Base-by-base conservation (phyloP, 164 flowering plant genomes). In the Dillenia suffruticosa region DNA sequence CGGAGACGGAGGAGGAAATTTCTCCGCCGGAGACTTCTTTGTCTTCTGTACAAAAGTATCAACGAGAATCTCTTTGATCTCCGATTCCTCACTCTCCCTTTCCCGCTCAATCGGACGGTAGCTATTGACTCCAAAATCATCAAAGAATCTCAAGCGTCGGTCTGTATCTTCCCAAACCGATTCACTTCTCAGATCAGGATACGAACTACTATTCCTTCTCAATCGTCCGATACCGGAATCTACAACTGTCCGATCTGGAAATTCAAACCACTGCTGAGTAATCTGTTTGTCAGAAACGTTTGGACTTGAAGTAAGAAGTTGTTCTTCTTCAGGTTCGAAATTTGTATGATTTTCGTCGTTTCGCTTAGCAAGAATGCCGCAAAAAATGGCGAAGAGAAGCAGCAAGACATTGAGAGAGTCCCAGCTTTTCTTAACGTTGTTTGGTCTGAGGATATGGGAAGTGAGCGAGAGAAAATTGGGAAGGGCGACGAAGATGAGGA, bases 301-400 rank as follows among this genome's bases (percentile, higher is more conserved):
- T 32, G 7, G 40, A 4, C 0, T 5, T 4, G 40, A 32, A 5
- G 40, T 0, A 32, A 4, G 7, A 32, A 32, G 40, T 32, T 32
- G 40, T 5, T 32, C 40, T 32, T 32, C 40, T 32, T 32, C 40
- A 32, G 40, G 6, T 32, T 32, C 0, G 40, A 32, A 32, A 32
- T 32, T 5, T 0, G 40, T 4, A 32, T 32, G 7, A 6, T 32
- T 32, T 32, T 78, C 85, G 24, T 78, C 80, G 44, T 76, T 71
- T 58, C 62, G 62, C 26, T 81, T 64, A 6, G 83, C 71, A 10
- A 92, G 81, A 58, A 89, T 56, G 12, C 96, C 98, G 54, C 86
- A 88, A n/a, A 87, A 66, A 59, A 89, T 82, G 9, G 95, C 98
- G 24, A 88, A 82, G 52, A 84, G 24, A 8, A 92, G 93, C 0